Evolutionary conservation across 345 rosid species (phyloP), one percentile per base, ranked within the genome.

Genomic region (Gossypium stocksii): DNA sequence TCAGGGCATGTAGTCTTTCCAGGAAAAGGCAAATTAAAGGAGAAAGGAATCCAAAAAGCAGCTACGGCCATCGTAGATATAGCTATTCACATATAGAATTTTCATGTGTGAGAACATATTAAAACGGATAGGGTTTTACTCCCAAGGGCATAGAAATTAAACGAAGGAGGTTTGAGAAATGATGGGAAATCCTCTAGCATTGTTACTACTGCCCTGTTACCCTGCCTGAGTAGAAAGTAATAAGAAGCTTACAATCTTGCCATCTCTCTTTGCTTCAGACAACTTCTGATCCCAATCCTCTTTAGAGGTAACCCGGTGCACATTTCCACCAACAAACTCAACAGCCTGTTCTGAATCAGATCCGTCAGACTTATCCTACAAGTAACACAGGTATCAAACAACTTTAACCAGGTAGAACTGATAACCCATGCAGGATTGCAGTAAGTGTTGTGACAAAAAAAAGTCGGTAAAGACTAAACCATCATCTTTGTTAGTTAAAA

Each of bases 221-320:
- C 38, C 48, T 9, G 70, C 72, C 44, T 7, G 41, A 23, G 41
- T 2, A 48, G 51, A 72, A 66, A 17, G 34, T 19, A 20, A 61
- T 14, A 4, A 52, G 52, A 20, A 44, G 72, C 80, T 87, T 87
- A 91, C 98, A 8, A 82, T 87, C 76, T 85, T 89, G 78, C 91
- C 92, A 38, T 86, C 89, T 76, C 74, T 82, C 53, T 70, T 82
- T 52, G 98, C 92, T 86, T 93, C 92, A 57, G 89, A 81, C 71
- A 91, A 69, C 79, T 91, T 90, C 29, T 84, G 85, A 66, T 91
- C 90, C 98, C 98, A 91, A 22, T 73, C 68, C 74, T 91, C 95
- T 74, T 82, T 86, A 44, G 87, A 90, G 60, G 87, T 85, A 3
- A 93, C 77, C 7, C 84, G 74, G 66, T 84, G 85, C 41, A 91